Evolutionary conservation across 1,284 basidiomycete genomes (phyloP).

Genomic region (Xanthoconium separans): DNA sequence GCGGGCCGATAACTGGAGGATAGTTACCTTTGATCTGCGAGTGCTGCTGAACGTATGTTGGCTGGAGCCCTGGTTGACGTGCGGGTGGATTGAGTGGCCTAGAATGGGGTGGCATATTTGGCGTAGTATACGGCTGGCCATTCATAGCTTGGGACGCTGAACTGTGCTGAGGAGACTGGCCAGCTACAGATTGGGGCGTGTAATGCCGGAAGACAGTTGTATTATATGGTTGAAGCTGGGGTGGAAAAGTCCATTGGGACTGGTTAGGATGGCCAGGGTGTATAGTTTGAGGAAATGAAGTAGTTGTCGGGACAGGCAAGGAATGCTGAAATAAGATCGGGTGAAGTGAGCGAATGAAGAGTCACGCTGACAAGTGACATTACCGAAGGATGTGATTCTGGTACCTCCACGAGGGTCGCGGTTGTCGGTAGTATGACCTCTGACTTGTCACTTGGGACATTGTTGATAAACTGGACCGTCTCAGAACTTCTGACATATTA

Average conservation of each 20-base stretch:
- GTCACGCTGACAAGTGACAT: slow-evolving; percentile 1
- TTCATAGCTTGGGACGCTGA: not conserved
- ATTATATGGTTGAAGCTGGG: slow-evolving; percentile 7
- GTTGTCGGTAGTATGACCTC: slow-evolving; percentile 30
- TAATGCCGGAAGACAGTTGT: slow-evolving; percentile 10
- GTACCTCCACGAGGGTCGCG: slow-evolving; percentile 31
- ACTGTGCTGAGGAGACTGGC: slow-evolving; percentile 1
- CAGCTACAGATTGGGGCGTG: not conserved
- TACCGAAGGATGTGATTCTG: slow-evolving; percentile 22
- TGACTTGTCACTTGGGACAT: slow-evolving; percentile 7
- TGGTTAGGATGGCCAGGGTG: slow-evolving; percentile 5
- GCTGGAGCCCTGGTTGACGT: slow-evolving; percentile 7
- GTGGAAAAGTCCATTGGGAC: slow-evolving; percentile 3
- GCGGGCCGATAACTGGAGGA: slow-evolving; percentile 2
- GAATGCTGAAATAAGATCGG: slow-evolving; percentile 12
- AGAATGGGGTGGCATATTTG: slow-evolving; percentile 7
- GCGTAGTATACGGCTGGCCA: slow-evolving; percentile 15
- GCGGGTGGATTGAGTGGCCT: not conserved
- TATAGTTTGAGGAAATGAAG: slow-evolving; percentile 1
- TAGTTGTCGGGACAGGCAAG: not conserved
- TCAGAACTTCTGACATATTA: slow-evolving; percentile 15
- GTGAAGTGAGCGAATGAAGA: slow-evolving; percentile 5
- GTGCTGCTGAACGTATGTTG: slow-evolving; percentile 8
- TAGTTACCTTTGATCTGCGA: slow-evolving; percentile 12
- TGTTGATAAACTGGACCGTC: slow-evolving; percentile 13